phyloP scores from a whole-genome alignment of 192 early-diverging fungal genomes.

The Podila epigama region DNA sequence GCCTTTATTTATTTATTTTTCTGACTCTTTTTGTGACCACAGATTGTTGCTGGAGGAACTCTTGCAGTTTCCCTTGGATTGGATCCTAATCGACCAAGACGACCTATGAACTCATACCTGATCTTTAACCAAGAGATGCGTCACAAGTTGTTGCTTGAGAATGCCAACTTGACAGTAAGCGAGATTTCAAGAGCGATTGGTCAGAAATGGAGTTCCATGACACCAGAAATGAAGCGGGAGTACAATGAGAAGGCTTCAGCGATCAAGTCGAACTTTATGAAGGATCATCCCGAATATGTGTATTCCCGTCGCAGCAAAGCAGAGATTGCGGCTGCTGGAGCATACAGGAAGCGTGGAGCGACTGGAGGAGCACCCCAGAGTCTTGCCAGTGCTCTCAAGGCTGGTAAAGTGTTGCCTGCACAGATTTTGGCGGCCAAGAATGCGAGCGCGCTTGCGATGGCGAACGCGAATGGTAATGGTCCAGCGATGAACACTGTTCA shows the following conservation, averaged over 20 bases:
- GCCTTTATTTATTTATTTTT: neutral
- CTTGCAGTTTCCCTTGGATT: conserved; percentile 11
- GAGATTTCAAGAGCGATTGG: conserved; percentile 66
- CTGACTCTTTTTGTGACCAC: neutral
- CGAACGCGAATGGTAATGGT: neutral
- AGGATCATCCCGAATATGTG: conserved; percentile 62
- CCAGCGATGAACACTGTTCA: too few species aligned
- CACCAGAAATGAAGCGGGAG: conserved; percentile 43
- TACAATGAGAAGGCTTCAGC: conserved; percentile 57
- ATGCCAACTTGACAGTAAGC: conserved; percentile 64
- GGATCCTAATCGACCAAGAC: conserved; percentile 58
- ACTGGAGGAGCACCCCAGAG: conserved; percentile 8
- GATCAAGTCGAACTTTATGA: conserved; percentile 57
- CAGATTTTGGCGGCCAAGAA: neutral
- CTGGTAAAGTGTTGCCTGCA: conserved; percentile 1
- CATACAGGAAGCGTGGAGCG: conserved; percentile 30
- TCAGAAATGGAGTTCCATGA: conserved; percentile 58
- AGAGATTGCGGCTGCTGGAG: conserved; percentile 59
- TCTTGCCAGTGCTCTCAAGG: neutral
- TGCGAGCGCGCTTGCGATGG: neutral
- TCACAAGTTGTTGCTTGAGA: conserved; percentile 57
- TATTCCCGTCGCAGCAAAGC: conserved; percentile 68
- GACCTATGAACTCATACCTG: conserved; percentile 67
- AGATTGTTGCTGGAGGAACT: neutral
- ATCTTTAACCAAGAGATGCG: conserved; percentile 70